phyloP scores from a whole-genome alignment of 2,329 filamentous ascomycete genomes.

The Calonectria pseudoreteaudii region DNA sequence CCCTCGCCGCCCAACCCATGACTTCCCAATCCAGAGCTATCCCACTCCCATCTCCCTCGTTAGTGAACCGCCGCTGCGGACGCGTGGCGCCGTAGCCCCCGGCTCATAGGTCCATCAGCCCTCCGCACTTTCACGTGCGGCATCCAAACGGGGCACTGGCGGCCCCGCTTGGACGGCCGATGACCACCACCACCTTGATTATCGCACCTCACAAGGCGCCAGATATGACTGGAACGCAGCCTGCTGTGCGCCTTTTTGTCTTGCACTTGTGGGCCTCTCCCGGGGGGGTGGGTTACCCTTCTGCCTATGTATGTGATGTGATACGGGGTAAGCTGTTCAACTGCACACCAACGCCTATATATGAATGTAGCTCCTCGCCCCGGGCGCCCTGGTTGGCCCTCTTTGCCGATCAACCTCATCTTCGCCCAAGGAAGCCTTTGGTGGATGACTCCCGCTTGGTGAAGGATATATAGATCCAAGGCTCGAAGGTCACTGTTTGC shows the following conservation, averaged over 20 bases:
- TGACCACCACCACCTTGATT: constrained; percentile 38
- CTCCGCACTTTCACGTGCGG: constrained; percentile 40
- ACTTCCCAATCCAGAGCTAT: constrained; percentile 39
- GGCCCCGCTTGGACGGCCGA: constrained; percentile 36
- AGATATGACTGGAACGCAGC: constrained; percentile 36
- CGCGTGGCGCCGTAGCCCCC: constrained; percentile 40
- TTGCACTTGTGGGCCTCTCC: constrained; percentile 7
- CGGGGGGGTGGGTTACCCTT: background rate
- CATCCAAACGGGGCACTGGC: constrained; percentile 29
- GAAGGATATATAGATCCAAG: constrained; percentile 33
- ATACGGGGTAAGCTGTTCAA: constrained; percentile 17
- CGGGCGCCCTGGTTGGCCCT: constrained; percentile 20
- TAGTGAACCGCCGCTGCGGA: constrained; percentile 29
- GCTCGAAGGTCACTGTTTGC: constrained; percentile 35
- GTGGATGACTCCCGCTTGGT: constrained; percentile 41
- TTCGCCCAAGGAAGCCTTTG: constrained; percentile 27
- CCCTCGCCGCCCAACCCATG: constrained; percentile 38
- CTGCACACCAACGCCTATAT: constrained; percentile 35
- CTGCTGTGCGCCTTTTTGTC: constrained; percentile 33
- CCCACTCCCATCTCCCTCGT: constrained; percentile 27
- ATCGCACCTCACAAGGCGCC: constrained; percentile 33
- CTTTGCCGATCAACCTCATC: constrained; percentile 30
- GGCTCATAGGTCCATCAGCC: constrained; percentile 36
- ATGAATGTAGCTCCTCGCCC: constrained; percentile 24
- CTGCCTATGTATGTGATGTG: constrained; percentile 33